These are phyloP conservation scores for Simplicillium sp. DNA, from an alignment of 2,329 filamentous ascomycete genomes.

Conservation along the genomic window DNA sequence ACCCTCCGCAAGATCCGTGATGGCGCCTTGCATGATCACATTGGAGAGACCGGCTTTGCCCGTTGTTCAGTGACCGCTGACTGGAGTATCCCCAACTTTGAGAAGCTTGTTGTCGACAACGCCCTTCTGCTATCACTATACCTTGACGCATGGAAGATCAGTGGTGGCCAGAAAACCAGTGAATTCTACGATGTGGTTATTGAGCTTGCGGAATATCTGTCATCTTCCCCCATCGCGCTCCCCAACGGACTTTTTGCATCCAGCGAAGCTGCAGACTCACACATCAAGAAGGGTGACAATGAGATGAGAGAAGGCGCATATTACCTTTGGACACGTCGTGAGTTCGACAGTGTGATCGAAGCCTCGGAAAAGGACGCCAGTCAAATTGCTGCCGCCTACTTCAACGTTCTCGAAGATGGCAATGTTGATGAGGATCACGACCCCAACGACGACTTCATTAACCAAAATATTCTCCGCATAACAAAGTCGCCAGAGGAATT, in stretches of 20 bases:
- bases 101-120: slow-evolving; percentile 95
- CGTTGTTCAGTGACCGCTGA: slow-evolving; percentile 85
- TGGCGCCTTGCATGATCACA: slow-evolving; percentile 45
- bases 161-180: slow-evolving; percentile 39
- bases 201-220: slow-evolving; percentile 82
- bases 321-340: slow-evolving; percentile 86
- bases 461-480: slow-evolving; percentile 80
- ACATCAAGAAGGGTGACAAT: slow-evolving; percentile 60
- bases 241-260: slow-evolving; percentile 70
- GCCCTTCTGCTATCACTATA: slow-evolving; percentile 76
- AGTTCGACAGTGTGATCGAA: slow-evolving; percentile 66
- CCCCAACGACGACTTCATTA: slow-evolving; percentile 86
- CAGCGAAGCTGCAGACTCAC: slow-evolving; percentile 84
- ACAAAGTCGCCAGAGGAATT: slow-evolving; percentile 59
- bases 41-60: slow-evolving; percentile 43
- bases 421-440: slow-evolving; percentile 80
- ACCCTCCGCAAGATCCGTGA: slow-evolving; percentile 67
- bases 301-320: slow-evolving; percentile 88
- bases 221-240: slow-evolving; percentile 57
- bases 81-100: slow-evolving; percentile 93
- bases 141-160: slow-evolving; percentile 70
- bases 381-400: slow-evolving; percentile 71
- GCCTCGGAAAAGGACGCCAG: slow-evolving; percentile 45
- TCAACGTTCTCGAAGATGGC: slow-evolving; percentile 73
- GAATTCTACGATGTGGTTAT: slow-evolving; percentile 72